Conservation (phyloP, 2,329 filamentous ascomycete genomes). For the Rachicladosporium sp. region DNA sequence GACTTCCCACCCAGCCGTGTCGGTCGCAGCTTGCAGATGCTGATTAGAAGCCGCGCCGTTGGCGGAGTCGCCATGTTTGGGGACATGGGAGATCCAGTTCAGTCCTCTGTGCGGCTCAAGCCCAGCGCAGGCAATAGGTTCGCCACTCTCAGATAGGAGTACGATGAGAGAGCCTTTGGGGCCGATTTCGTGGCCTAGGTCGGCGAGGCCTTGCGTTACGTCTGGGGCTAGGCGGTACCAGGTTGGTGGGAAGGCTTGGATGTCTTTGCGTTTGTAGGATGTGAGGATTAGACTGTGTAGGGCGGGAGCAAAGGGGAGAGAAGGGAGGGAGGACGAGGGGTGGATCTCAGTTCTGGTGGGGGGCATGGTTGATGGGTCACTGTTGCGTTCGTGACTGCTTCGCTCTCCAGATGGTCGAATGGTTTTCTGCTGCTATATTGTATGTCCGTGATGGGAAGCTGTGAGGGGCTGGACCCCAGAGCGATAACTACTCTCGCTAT, state of each 20-base stretch:
- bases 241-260: conserved; percentile 12
- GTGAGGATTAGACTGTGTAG: conserved; percentile 13
- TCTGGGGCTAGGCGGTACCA: conserved; percentile 14
- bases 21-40: conserved; percentile 2
- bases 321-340: conserved; percentile 6
- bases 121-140: conserved; percentile 13
- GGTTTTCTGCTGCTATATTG: too few relatives aligned
- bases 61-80: too few relatives aligned
- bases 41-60: neutral
- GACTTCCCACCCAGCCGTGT: conserved; percentile 10
- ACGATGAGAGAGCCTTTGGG: conserved; percentile 9
- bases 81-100: conserved; percentile 9
- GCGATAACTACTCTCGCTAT: too few relatives aligned
- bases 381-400: neutral
- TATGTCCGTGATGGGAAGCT: too few relatives aligned
- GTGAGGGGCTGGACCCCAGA: too few relatives aligned
- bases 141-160: conserved; percentile 6
- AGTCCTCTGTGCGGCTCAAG: conserved; percentile 12
- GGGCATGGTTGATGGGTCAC: neutral
- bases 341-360: conserved; percentile 1
- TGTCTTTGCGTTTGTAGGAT: conserved; percentile 11
- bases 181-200: conserved; percentile 12
- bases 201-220: conserved; percentile 6
- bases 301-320: conserved; percentile 12
- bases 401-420: too few relatives aligned